These are phyloP conservation scores for Herpotrichia juniperi DNA, from an alignment of 2,329 filamentous ascomycete genomes.

Conservation along the genomic window DNA sequence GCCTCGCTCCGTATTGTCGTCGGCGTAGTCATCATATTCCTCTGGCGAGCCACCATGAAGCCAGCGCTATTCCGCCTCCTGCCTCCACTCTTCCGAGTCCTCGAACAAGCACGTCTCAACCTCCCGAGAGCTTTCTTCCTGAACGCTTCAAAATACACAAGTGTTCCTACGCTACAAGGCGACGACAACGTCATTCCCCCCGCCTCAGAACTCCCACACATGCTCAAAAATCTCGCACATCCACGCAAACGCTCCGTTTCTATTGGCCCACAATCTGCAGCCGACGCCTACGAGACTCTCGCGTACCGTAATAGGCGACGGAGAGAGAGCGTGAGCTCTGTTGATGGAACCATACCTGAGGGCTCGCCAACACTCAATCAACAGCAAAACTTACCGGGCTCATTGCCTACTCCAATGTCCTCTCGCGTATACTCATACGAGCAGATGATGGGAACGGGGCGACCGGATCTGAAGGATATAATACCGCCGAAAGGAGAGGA, in stretches of 20 bases:
- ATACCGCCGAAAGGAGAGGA: conserved; percentile 40
- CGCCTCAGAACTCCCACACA: conserved; percentile 82
- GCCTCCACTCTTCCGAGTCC: conserved; percentile 84
- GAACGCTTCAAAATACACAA: conserved; percentile 86
- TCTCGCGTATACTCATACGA: conserved; percentile 68
- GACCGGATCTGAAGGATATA: conserved; percentile 31
- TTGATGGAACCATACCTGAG: conserved; percentile 36
- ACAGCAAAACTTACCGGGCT: no score
- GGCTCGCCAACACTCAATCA: no score
- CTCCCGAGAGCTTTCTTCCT: conserved; percentile 91
- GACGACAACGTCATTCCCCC: conserved; percentile 89
- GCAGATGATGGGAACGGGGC: conserved; percentile 74
- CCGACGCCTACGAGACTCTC: conserved; percentile 93
- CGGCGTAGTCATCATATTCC: conserved; percentile 83
- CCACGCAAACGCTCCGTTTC: conserved; percentile 83
- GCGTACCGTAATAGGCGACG: conserved; percentile 81
- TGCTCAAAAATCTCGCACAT: conserved; percentile 82
- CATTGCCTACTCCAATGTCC: conserved; percentile 56
- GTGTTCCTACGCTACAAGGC: conserved; percentile 73
- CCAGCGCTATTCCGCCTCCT: conserved; percentile 76
- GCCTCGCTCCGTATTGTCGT: conserved; percentile 73
- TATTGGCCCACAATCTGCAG: conserved; percentile 91
- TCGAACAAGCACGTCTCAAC: conserved; percentile 79
- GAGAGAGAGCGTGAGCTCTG: conserved; percentile 63
- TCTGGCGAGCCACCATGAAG: conserved; percentile 91